phyloP scores from a whole-genome alignment of 192 early-diverging fungal genomes.

The Allomyces macrogynus region DNA sequence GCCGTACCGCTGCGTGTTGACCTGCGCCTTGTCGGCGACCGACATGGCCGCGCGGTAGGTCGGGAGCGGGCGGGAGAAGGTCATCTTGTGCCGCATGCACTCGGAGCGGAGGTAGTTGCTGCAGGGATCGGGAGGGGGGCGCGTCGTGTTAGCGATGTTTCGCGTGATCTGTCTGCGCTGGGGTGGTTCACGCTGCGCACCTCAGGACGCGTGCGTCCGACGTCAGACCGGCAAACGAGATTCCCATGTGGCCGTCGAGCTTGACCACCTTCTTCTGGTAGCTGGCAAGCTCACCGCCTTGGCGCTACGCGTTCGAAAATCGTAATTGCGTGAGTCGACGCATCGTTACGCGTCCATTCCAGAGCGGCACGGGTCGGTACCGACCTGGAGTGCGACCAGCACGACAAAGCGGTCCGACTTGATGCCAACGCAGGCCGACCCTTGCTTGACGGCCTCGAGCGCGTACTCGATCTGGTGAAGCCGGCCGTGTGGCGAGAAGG shows the following conservation, averaged over 20 bases:
- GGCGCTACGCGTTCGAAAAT: not conserved
- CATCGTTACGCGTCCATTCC: too few species aligned
- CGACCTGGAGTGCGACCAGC: conserved; percentile 70
- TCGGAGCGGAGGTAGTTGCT: conserved; percentile 85
- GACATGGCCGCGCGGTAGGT: conserved; percentile 60
- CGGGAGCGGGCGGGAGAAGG: conserved; percentile 73
- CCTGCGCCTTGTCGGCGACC: conserved; percentile 89
- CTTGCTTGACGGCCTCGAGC: conserved; percentile 97
- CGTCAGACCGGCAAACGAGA: conserved; percentile 87
- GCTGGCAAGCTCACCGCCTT: conserved; percentile 75
- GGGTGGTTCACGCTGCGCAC: conserved; percentile 22
- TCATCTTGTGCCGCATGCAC: conserved; percentile 77
- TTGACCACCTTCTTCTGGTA: conserved; percentile 93
- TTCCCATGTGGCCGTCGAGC: conserved; percentile 91
- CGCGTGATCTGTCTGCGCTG: not conserved
- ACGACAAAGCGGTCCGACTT: conserved; percentile 67
- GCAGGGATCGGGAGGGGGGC: too few species aligned
- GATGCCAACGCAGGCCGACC: conserved; percentile 85
- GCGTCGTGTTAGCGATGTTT: not conserved
- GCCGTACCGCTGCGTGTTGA: conserved; percentile 92
- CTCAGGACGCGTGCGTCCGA: conserved; percentile 93
- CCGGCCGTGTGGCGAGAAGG: conserved; percentile 94
- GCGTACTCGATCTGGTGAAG: conserved; percentile 98
- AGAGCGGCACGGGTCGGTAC: too few species aligned
- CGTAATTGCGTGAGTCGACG: too few species aligned